Conservation (phyloP, 345 rosid genomes). For the Noccaea bulbosa region DNA sequence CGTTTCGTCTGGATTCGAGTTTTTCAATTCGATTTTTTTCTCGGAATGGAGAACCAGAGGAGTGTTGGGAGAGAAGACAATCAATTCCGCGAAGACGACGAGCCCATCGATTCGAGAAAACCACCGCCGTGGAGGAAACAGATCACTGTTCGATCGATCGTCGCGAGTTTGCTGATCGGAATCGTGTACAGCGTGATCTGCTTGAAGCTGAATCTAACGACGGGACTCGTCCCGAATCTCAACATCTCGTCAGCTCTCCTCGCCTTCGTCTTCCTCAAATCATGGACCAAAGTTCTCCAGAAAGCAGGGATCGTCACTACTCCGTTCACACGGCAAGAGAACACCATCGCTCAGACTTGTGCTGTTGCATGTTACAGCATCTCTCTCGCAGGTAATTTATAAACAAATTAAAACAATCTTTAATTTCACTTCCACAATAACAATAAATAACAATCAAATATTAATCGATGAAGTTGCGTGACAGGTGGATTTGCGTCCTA, state of each 20-base stretch:
- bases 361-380: slow-evolving; percentile 95
- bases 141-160: slow-evolving; percentile 73
- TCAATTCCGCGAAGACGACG: slow-evolving; percentile 4
- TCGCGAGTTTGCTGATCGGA: slow-evolving; percentile 76
- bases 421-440: background rate
- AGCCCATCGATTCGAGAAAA: slow-evolving; percentile 46
- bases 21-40: too few relatives aligned
- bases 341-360: slow-evolving; percentile 89
- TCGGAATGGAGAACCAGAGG: slow-evolving; percentile 26
- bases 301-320: slow-evolving; percentile 66
- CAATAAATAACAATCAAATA: background rate
- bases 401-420: too few relatives aligned
- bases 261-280: slow-evolving; percentile 68
- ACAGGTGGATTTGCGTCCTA: slow-evolving; percentile 97
- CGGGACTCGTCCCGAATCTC: slow-evolving; percentile 93
- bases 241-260: slow-evolving; percentile 96
- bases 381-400: slow-evolving; percentile 70
- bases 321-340: slow-evolving; percentile 93
- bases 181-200: slow-evolving; percentile 84
- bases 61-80: slow-evolving; percentile 22
- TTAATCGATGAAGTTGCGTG: background rate
- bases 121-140: slow-evolving; percentile 81
- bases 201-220: slow-evolving; percentile 84
- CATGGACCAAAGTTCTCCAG: slow-evolving; percentile 82
- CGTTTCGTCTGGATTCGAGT: background rate